Evolutionary conservation across 768 basidiomycete species (phyloP).

Genomic region (Boletus reticulatus): DNA sequence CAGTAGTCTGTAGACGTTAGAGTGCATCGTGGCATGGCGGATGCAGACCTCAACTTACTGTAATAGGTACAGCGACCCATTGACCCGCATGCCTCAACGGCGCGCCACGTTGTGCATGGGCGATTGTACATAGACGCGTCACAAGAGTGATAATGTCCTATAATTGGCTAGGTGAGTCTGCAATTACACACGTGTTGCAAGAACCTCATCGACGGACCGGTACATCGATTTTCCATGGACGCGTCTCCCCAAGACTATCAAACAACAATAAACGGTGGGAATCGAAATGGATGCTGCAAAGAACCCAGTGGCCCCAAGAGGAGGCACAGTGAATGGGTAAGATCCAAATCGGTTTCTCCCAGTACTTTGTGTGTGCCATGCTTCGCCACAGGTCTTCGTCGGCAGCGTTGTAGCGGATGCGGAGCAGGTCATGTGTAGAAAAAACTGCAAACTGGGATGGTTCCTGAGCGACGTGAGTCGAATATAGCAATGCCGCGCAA

Average conservation of each 20-base stretch:
- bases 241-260: neutral
- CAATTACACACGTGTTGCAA: too few relatives aligned
- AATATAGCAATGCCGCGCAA: neutral
- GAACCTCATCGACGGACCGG: too few relatives aligned
- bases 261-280: neutral
- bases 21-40: too few relatives aligned
- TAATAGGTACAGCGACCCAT: too few relatives aligned
- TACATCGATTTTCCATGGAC: neutral
- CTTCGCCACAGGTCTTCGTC: slow-evolving; percentile 25
- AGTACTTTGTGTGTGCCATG: slow-evolving; percentile 19
- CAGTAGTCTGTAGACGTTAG: neutral
- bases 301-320: neutral
- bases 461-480: neutral
- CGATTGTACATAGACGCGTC: too few relatives aligned
- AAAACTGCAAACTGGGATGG: neutral
- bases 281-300: neutral
- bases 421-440: neutral
- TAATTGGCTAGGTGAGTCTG: too few relatives aligned
- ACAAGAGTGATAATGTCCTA: too few relatives aligned
- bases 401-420: neutral
- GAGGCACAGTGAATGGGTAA: neutral
- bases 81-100: too few relatives aligned
- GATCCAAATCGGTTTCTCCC: slow-evolving; percentile 32
- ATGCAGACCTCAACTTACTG: too few relatives aligned
- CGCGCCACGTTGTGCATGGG: too few relatives aligned